Base-by-base conservation (phyloP, 192 early-diverging fungal species). In the Podila verticillata region DNA sequence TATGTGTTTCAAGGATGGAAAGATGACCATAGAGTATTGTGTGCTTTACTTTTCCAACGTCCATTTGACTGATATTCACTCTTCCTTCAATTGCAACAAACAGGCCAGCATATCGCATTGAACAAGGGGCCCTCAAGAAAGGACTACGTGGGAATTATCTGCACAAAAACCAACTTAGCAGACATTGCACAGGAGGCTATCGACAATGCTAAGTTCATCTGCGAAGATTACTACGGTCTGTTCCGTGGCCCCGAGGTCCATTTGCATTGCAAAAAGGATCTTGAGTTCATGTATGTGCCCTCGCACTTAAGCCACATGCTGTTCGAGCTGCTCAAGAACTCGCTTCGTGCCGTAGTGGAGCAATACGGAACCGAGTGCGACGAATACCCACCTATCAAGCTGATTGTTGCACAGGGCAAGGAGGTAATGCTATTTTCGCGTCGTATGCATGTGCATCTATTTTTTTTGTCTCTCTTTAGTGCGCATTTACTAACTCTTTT, bases 301-400 rank as follows among this genome's bases (percentile, higher is more conserved):
- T 92, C 91, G 20, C 97, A 99, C 78, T 85, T 99, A 83, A 96
- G 95, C 81, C 97, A 99, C 82, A 97, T 97, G 95, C 68, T 98
- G 22, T 99, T 99, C 86, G 97, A 99, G 89, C 86, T 99, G 54
- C 85, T 99, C 61, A 99, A 99, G 84, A 99, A 99, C 86, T 95
- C 93, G 29, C 87, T 99, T 65, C 92, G 97, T 35, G 97, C 97
- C 15, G 92, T 96, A 7, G 95, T 99, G 34, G 97, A 99, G 84
- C 86, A 90, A 62, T 93, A 92, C 82, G 96, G 95, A 34, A 86
- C 89, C 62, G 95, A 96, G 61, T 83, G 81, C 24, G 95, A 96
- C 30, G 87, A 90, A 48, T 99, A 93, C 82, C 97, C 97, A 48
- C 89, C 94, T n/a, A 96, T 99, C 80, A 96, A 95, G 81, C 84